These are phyloP conservation scores for Amoeboaphelidium protococcarum DNA, from an alignment of 371 early-diverging fungal species.

Conservation along the genomic window DNA sequence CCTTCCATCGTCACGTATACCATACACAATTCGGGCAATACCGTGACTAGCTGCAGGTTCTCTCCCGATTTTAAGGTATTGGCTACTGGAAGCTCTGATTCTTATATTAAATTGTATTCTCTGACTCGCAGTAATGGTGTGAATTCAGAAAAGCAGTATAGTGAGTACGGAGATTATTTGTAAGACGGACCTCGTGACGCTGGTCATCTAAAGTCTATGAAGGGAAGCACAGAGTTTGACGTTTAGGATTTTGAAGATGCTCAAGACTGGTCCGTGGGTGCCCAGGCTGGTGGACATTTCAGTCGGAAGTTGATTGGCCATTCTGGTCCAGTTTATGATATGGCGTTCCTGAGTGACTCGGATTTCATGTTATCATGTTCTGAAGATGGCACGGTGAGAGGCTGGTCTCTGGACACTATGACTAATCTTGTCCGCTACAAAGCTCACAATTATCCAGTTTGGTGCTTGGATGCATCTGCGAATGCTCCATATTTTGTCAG, in stretches of 20 bases:
- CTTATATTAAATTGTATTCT: slow-evolving; percentile 27
- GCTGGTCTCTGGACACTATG: slow-evolving; percentile 80
- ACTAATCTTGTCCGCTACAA: slow-evolving; percentile 76
- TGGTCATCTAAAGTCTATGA: neutral
- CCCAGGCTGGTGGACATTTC: slow-evolving; percentile 20
- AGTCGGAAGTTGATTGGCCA: slow-evolving; percentile 66
- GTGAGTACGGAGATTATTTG: too few relatives aligned
- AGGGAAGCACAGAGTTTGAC: neutral
- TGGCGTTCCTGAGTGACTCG: slow-evolving; percentile 68
- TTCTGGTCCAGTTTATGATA: slow-evolving; percentile 80
- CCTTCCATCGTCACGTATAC: neutral
- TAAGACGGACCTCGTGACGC: too few relatives aligned
- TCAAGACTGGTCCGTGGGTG: slow-evolving; percentile 10
- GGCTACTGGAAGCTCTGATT: slow-evolving; percentile 34
- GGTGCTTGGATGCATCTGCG: slow-evolving; percentile 46
- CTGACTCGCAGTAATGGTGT: too few relatives aligned
- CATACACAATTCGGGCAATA: neutral
- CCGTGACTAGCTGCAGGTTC: neutral
- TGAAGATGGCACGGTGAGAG: slow-evolving; percentile 66
- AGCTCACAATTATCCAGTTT: slow-evolving; percentile 95
- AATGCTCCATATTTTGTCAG: slow-evolving; percentile 88
- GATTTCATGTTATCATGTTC: slow-evolving; percentile 74
- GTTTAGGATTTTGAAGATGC: neutral
- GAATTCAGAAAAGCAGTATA: too few relatives aligned
- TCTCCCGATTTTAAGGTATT: neutral